Percentiles rank a stretch among this genome's conserved stretches.
Conservation (phyloP, 2,329 filamentous ascomycete genomes). For the Calonectria hongkongensis region DNA sequence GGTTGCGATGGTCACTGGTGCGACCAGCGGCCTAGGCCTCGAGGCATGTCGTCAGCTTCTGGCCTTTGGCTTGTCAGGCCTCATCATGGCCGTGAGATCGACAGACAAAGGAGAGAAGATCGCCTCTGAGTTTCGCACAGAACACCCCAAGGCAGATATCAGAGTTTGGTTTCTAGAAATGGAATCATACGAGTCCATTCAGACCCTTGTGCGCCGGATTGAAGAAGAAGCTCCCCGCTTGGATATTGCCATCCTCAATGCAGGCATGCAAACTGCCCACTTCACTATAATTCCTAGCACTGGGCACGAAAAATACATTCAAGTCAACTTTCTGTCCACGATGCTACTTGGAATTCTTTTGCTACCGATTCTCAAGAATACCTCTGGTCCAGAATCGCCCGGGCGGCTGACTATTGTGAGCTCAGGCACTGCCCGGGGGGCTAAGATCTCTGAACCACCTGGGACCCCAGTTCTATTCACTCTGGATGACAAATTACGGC, state of each 20-base stretch:
- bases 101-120: slow-evolving; percentile 22
- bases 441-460: slow-evolving; percentile 3
- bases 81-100: slow-evolving; percentile 36
- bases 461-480: slow-evolving; percentile 2
- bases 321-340: slow-evolving; percentile 63
- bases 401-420: slow-evolving; percentile 37
- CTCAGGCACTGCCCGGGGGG: slow-evolving; percentile 27
- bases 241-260: slow-evolving; percentile 31
- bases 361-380: slow-evolving; percentile 34
- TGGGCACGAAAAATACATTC: slow-evolving; percentile 63
- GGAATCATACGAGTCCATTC: slow-evolving; percentile 36
- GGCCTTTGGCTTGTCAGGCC: slow-evolving; percentile 20
- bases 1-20: slow-evolving; percentile 34
- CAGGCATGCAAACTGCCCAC: slow-evolving; percentile 11
- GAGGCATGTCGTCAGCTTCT: slow-evolving; percentile 34
- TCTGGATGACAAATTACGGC: slow-evolving; percentile 14
- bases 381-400: slow-evolving; percentile 10
- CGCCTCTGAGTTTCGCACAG: neutral
- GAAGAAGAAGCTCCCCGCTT: neutral
- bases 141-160: slow-evolving; percentile 16
- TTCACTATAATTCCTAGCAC: slow-evolving; percentile 51
- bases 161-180: slow-evolving; percentile 36
- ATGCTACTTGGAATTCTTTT: slow-evolving; percentile 56
- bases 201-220: neutral
- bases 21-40: slow-evolving; percentile 31